These are phyloP conservation scores for Rossbeevera mucosa DNA, from an alignment of 768 basidiomycete genomes.

Conservation along the genomic window DNA sequence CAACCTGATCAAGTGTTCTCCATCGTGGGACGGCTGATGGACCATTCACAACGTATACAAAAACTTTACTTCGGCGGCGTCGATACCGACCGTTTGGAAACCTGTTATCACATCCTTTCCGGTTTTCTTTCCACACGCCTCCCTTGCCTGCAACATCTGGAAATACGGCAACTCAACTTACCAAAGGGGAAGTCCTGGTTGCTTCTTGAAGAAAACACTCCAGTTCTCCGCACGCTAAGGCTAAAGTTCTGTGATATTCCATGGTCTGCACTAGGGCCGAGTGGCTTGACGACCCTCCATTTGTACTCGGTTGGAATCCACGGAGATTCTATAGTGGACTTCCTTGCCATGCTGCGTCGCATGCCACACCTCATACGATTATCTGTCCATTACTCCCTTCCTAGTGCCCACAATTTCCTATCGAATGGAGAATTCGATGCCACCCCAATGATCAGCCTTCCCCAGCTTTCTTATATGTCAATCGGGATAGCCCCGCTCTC, in stretches of 20 bases:
- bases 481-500: background rate
- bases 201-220: background rate
- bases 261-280: background rate
- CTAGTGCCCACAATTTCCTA: background rate
- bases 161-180: background rate
- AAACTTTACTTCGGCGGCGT: background rate
- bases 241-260: background rate
- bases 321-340: background rate
- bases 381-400: background rate
- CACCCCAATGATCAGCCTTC: background rate
- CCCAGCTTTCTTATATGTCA: background rate
- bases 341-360: background rate
- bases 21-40: background rate
- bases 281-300: background rate
- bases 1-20: background rate
- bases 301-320: background rate
- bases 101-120: background rate
- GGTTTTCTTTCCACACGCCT: too few relatives aligned
- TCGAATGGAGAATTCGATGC: background rate
- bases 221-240: background rate
- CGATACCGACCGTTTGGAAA: background rate
- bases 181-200: background rate
- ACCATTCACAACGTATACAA: background rate
- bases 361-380: background rate
- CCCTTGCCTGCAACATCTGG: background rate